Evolutionary conservation across 2,329 filamentous ascomycete genomes (phyloP).

Genomic region (Podosphaera fusca): DNA sequence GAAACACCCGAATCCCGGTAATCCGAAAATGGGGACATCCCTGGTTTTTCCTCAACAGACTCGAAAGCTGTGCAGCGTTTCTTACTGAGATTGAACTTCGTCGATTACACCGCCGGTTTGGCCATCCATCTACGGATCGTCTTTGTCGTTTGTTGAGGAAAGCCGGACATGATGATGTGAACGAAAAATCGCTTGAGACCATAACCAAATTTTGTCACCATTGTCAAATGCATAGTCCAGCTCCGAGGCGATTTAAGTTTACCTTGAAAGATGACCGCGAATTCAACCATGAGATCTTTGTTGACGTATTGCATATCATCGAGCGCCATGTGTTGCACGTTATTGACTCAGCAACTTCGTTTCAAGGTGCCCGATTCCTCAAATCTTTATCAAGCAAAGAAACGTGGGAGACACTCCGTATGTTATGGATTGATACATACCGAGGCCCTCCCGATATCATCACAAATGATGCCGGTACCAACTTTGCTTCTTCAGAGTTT

Average conservation of each 20-base stretch:
- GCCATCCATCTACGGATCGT: neutral
- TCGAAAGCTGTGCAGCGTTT: neutral
- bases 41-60: neutral
- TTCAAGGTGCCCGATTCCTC: conserved; percentile 2
- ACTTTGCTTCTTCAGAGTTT: conserved; percentile 3
- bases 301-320: conserved; percentile 3
- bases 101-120: neutral
- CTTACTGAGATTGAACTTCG: neutral
- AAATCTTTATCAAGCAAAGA: neutral
- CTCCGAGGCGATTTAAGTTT: conserved; percentile 1
- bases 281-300: conserved; percentile 2
- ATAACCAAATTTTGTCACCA: neutral
- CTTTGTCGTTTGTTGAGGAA: neutral
- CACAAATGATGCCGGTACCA: conserved; percentile 1
- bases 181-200: neutral
- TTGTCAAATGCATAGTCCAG: neutral
- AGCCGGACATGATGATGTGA: neutral
- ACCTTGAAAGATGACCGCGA: neutral
- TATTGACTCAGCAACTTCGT: conserved; percentile 1
- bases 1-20: neutral
- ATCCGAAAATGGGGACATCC: neutral
- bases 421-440: conserved; percentile 3
- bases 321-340: conserved; percentile 1
- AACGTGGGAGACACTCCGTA: conserved; percentile 1
- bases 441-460: conserved; percentile 1